A percentile compares a stretch with the other conserved stretches of the same genome.
Evolutionary conservation across 805 yeast species (phyloP).

Genomic region (Candida nitratophila): DNA sequence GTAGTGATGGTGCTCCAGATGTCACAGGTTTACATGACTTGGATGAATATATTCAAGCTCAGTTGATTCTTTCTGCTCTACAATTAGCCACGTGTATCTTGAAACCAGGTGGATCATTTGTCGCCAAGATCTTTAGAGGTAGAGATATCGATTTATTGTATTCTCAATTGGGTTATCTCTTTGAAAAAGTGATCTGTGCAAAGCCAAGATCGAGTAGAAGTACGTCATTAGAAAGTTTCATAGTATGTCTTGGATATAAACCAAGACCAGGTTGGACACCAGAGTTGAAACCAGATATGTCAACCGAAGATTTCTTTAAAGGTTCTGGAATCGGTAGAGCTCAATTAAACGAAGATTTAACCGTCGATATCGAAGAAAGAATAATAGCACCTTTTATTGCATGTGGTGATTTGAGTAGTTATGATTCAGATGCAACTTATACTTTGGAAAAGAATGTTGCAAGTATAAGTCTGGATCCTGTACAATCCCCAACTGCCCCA

Average conservation of each 20-base stretch:
- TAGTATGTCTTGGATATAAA: slow-evolving; percentile 82
- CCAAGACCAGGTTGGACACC: slow-evolving; percentile 88
- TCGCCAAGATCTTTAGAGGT: slow-evolving; percentile 95
- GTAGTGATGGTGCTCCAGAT: slow-evolving; percentile 98
- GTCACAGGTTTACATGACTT: slow-evolving; percentile 96
- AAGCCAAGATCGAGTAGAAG: slow-evolving; percentile 95
- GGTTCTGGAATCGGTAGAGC: slow-evolving; percentile 51
- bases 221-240: slow-evolving; percentile 87
- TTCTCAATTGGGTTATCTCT: slow-evolving; percentile 82
- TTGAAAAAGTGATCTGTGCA: slow-evolving; percentile 86
- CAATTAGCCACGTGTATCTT: slow-evolving; percentile 86
- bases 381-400: slow-evolving; percentile 87
- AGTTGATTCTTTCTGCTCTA: slow-evolving; percentile 81
- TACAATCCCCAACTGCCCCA: slow-evolving; percentile 93
- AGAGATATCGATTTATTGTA: slow-evolving; percentile 91
- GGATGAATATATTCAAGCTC: slow-evolving; percentile 96
- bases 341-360: slow-evolving; percentile 38
- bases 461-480: slow-evolving; percentile 68
- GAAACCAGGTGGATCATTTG: slow-evolving; percentile 86
- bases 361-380: slow-evolving; percentile 56
- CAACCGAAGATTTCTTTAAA: slow-evolving; percentile 81
- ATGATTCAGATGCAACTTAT: slow-evolving; percentile 95
- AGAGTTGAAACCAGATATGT: slow-evolving; percentile 34
- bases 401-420: slow-evolving; percentile 84
- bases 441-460: slow-evolving; percentile 37